Conservation (phyloP, 2,329 filamentous ascomycete species). For the Colletotrichum tanaceti region DNA sequence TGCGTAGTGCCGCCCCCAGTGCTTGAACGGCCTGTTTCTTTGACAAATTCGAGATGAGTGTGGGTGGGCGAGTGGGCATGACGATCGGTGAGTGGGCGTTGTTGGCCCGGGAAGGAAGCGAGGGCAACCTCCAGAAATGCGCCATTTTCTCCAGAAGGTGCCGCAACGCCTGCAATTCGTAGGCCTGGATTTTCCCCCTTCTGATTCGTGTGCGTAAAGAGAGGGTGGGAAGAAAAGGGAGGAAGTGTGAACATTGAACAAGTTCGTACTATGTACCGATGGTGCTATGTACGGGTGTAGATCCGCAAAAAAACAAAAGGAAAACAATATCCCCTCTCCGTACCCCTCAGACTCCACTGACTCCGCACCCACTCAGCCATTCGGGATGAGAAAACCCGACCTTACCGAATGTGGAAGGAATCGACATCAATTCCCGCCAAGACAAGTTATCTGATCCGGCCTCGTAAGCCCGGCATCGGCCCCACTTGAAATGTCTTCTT, state of each 20-base stretch:
- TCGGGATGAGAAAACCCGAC: background rate
- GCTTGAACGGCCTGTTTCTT: background rate
- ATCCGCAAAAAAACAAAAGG: constrained; percentile 16
- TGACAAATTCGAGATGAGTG: constrained; percentile 26
- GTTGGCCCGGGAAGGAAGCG: background rate
- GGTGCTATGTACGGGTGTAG: background rate
- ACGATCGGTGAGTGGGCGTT: constrained; percentile 15
- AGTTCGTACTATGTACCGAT: too few species aligned
- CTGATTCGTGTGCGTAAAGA: background rate
- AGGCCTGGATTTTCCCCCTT: background rate
- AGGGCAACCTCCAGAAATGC: constrained; percentile 16
- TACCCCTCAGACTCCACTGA: background rate
- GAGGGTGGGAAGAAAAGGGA: constrained; percentile 3
- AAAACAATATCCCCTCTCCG: background rate
- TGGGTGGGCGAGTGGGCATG: constrained; percentile 33
- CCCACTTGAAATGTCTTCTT: constrained; percentile 9
- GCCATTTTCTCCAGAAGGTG: constrained; percentile 34
- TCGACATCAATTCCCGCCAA: constrained; percentile 28
- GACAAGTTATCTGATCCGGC: constrained; percentile 43
- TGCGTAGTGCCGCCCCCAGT: too few species aligned
- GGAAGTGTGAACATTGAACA: constrained; percentile 8
- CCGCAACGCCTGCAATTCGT: background rate
- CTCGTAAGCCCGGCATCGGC: constrained; percentile 32
- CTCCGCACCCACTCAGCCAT: constrained; percentile 1
- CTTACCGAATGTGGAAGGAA: constrained; percentile 24